These are phyloP conservation scores for Brassica incana DNA, from an alignment of 345 rosid genomes.

Conservation along the genomic window DNA sequence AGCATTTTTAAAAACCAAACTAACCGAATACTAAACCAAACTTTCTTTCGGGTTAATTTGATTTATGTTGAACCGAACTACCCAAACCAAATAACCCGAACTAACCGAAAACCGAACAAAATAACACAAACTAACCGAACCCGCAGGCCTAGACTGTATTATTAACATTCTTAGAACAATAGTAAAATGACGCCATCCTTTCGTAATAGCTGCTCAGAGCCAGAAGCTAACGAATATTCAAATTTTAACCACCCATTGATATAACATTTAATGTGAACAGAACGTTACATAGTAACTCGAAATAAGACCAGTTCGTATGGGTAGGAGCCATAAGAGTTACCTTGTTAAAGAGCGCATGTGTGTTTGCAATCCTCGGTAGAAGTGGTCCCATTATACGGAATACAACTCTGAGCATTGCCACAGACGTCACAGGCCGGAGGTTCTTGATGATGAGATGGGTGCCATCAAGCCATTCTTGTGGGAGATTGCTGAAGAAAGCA, in stretches of 20 bases:
- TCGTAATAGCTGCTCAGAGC: not conserved
- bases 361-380: constrained; percentile 91
- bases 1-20: too few relatives aligned
- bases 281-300: not conserved
- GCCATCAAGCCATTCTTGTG: constrained; percentile 98
- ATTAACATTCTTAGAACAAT: constrained; percentile 5
- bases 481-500: constrained; percentile 93
- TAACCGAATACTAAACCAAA: too few relatives aligned
- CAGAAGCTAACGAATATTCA: not conserved
- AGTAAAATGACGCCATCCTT: not conserved
- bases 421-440: constrained; percentile 87
- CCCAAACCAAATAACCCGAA: too few relatives aligned
- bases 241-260: not conserved
- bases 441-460: constrained; percentile 72
- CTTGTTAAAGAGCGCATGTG: constrained; percentile 90
- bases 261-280: not conserved
- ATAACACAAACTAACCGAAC: too few relatives aligned
- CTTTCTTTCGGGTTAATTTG: too few relatives aligned
- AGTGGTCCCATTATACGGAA: constrained; percentile 95
- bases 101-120: too few relatives aligned
- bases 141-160: not conserved
- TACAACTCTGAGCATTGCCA: constrained; percentile 89
- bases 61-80: too few relatives aligned
- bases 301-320: not conserved
- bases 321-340: constrained; percentile 42